Conservation (phyloP, 805 yeast species). For the Debaryomyces tyrocola region DNA sequence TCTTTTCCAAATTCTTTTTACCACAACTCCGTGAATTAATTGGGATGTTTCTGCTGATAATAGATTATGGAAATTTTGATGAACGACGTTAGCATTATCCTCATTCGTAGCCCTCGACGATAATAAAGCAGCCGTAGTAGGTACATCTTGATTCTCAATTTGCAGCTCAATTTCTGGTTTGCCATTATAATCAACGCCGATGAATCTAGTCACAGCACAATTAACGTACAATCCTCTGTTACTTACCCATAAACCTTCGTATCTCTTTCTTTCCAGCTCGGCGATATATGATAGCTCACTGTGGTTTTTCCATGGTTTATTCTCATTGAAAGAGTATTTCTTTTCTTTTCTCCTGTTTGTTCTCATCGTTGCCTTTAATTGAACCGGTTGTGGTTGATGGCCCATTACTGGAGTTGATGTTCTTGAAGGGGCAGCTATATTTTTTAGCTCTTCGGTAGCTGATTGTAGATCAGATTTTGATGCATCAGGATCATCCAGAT, state of each 20-base stretch:
- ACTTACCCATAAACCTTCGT: conserved; percentile 93
- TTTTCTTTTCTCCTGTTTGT: conserved; percentile 38
- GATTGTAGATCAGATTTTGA: conserved; percentile 3
- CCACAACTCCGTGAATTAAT: conserved; percentile 61
- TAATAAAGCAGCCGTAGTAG: conserved; percentile 33
- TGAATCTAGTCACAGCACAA: conserved; percentile 27
- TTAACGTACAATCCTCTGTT: conserved; percentile 69
- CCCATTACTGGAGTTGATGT: conserved; percentile 13
- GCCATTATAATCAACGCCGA: conserved; percentile 28
- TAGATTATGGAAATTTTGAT: conserved; percentile 30
- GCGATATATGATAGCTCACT: conserved; percentile 50
- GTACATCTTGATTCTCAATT: conserved; percentile 17
- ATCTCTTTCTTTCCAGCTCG: conserved; percentile 76
- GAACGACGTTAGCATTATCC: conserved; percentile 19
- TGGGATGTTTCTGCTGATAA: conserved; percentile 25
- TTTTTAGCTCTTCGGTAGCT: not conserved
- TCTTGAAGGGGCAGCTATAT: conserved; percentile 1
- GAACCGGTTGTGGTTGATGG: conserved; percentile 29
- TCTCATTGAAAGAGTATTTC: conserved; percentile 65
- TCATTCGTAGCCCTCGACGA: conserved; percentile 28
- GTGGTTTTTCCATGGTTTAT: conserved; percentile 94
- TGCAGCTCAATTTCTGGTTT: conserved; percentile 11
- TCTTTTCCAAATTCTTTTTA: conserved; percentile 76
- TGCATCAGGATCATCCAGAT: conserved; percentile 12
- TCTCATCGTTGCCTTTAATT: conserved; percentile 53